A percentile compares a stretch with the other conserved stretches of the same genome.
Evolutionary conservation across 2,329 filamentous ascomycete species (phyloP).

Genomic region (Hymenoscyphus scutula): DNA sequence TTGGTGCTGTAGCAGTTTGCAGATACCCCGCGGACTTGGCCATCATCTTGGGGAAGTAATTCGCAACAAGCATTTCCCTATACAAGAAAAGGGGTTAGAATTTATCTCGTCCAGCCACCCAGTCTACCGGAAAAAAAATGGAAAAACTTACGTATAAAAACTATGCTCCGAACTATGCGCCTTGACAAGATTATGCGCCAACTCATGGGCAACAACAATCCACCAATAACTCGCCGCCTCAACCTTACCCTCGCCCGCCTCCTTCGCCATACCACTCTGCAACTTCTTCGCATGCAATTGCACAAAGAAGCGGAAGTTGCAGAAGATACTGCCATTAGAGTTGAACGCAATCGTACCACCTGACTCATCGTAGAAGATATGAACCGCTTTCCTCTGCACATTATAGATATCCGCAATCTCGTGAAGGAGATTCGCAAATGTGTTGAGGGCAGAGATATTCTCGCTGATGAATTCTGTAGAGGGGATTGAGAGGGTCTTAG

Average conservation of each 20-base stretch:
- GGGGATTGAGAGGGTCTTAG: conserved; percentile 50
- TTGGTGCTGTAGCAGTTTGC: conserved; percentile 9
- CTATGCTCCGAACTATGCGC: conserved; percentile 77
- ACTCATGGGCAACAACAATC: conserved; percentile 91
- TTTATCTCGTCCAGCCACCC: neutral
- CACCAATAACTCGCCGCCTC: conserved; percentile 87
- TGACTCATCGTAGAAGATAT: conserved; percentile 80
- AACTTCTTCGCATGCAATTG: conserved; percentile 66
- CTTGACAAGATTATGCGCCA: conserved; percentile 87
- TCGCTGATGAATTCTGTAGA: conserved; percentile 56
- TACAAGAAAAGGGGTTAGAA: neutral
- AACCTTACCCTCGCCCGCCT: conserved; percentile 47
- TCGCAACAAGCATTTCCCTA: conserved; percentile 72
- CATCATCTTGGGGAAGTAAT: conserved; percentile 73
- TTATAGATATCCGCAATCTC: conserved; percentile 72
- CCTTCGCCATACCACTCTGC: conserved; percentile 30
- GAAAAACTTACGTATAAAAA: conserved; percentile 66
- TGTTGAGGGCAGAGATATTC: conserved; percentile 61
- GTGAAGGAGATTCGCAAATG: conserved; percentile 66
- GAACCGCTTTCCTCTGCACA: conserved; percentile 65
- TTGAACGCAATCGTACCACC: conserved; percentile 94
- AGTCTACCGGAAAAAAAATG: neutral
- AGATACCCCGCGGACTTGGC: conserved; percentile 25
- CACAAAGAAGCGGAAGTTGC: conserved; percentile 84
- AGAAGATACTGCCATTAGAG: conserved; percentile 80